Base-by-base conservation (phyloP, 179 eudicot species). In the Gypsophila paniculata region DNA sequence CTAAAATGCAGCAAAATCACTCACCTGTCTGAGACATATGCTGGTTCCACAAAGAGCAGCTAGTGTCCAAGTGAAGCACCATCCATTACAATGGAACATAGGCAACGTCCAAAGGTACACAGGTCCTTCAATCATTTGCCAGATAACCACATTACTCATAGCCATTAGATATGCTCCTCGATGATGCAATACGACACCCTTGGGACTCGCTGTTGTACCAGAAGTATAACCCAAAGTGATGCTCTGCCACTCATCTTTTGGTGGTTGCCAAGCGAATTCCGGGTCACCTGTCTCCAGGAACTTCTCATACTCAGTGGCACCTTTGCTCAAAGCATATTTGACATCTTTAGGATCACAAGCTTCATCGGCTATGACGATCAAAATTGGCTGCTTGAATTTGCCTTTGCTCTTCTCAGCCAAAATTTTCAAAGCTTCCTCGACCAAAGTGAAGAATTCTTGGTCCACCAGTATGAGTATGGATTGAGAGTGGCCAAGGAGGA, bases 51-150 rank as follows among this genome's bases (percentile, higher is more conserved):
- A 91, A 46, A 93, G 78, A 72, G 98, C 98, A 42, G 98, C 97
- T 58, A 93, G 88, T 61, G 94, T 81, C 98, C 98, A 93, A 26
- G 96, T 48, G 80, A 83, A 93, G 77, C 98, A 91, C 98, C 98
- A 93, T 38, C 98, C 98, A 73, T 93, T 93, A 73, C 98, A 93
- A 75, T 93, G 98, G 70, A 92, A 92, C 96, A 92, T 88, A 36
- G 98, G 98, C 62, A 92, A 74, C 58, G 98, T 93, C 98, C 98
- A 93, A 32, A 93, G 80, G 75, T 93, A 93, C 19, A 89, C 82
- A 54, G 91, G 90, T 68, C 98, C 96, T 76, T 93, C 98, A 25
- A 70, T 78, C 90, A 91, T 86, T 19, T 85, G 82, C 98, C 98
- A 93, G 18, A 89, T 72, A 36, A 93, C 44, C 63, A 84, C 84